These are phyloP conservation scores for Torrubiellomyces zombiae DNA, from an alignment of 2,329 filamentous ascomycete species.

Conservation along the genomic window DNA sequence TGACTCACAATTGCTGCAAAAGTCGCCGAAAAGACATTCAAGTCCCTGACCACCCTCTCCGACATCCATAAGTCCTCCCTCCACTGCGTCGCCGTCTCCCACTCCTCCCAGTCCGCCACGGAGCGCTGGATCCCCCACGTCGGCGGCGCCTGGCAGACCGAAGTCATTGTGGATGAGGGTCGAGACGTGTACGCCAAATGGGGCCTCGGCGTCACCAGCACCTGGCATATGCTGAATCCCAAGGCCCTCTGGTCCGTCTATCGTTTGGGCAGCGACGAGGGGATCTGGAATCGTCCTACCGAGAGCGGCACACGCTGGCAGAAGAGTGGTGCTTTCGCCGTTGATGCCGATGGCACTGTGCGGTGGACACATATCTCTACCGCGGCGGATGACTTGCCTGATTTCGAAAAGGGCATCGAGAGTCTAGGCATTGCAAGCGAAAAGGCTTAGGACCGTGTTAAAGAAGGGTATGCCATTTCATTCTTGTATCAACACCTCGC, in stretches of 20 bases:
- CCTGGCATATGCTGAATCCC: conserved; percentile 47
- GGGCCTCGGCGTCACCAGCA: conserved; percentile 44
- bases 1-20: conserved; percentile 1
- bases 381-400: conserved; percentile 15
- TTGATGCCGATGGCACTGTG: conserved; percentile 15
- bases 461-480: neutral
- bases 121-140: conserved; percentile 39
- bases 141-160: conserved; percentile 38
- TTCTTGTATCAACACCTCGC: conserved; percentile 1
- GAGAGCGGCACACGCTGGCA: conserved; percentile 56
- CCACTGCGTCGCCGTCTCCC: conserved; percentile 45
- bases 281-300: conserved; percentile 48
- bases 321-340: conserved; percentile 45
- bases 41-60: conserved; percentile 33
- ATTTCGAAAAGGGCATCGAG: conserved; percentile 13
- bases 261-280: conserved; percentile 40
- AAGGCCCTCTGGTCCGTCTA: conserved; percentile 39
- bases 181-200: conserved; percentile 45
- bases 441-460: neutral
- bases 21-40: conserved; percentile 56
- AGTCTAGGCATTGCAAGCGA: conserved; percentile 8
- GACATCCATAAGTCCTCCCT: conserved; percentile 27
- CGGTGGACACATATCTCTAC: conserved; percentile 14
- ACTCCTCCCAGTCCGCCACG: conserved; percentile 35
- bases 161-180: conserved; percentile 42